Conservation (phyloP, 2,329 filamentous ascomycete species). For the Fusarium mangiferae region DNA sequence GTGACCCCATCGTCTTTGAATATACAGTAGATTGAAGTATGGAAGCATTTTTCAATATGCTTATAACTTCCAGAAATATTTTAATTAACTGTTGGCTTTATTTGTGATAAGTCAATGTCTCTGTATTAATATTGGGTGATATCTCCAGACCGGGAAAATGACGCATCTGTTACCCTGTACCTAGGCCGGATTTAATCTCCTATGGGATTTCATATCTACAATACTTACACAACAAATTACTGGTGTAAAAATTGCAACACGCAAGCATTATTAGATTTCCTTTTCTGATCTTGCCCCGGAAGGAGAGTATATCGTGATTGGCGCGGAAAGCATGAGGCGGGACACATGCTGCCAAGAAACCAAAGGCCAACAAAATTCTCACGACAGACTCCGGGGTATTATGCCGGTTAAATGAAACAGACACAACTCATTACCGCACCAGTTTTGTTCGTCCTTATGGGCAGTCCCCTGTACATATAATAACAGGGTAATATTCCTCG, state of each 20-base stretch:
- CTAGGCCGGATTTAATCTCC: not conserved
- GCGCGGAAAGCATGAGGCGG: not conserved
- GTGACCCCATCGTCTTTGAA: accelerated
- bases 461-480: accelerated
- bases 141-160: no score
- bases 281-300: not conserved
- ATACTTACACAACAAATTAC: not conserved
- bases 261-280: not conserved
- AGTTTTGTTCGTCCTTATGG: not conserved
- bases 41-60: not conserved
- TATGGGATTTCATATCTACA: accelerated
- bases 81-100: accelerated
- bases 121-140: accelerated
- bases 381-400: not conserved
- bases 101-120: not conserved
- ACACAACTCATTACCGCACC: accelerated
- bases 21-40: not conserved
- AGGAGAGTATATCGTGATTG: not conserved
- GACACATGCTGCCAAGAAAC: not conserved
- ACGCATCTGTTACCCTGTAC: accelerated
- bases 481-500: accelerated
- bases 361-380: no score
- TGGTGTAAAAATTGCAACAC: not conserved
- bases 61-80: accelerated
- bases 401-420: not conserved